Base-by-base conservation (phyloP, 345 rosid genomes). In the Syzygium jambos region DNA sequence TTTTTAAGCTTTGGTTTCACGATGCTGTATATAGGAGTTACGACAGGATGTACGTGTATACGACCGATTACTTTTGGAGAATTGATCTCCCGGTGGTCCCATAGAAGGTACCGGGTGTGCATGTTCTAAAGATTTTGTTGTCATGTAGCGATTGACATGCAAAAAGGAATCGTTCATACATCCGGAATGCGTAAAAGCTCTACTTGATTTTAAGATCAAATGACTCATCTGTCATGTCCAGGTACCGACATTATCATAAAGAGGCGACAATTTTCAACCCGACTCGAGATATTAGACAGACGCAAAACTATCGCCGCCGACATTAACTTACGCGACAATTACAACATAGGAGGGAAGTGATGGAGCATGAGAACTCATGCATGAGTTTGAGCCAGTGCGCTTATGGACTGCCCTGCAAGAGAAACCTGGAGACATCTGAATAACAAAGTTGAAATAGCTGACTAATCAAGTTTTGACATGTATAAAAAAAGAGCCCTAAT, bases 1-100 rank as follows among this genome's bases (percentile, higher is more conserved):
- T 63, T 29, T 4, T 2, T 0, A 0, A 61, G 9, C 0, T 61
- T n/a, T 27, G 73, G 9, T n/a, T 8, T 61, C 34, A 14, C 6
- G 34, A 30, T 19, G 6, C 68, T 61, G 13, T 27, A 13, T 3
- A 6, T 14, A 63, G 19, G 43, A 16, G 46, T 16, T 9, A 4
- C 23, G 5, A 17, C 10, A 4, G 5, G 9, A 34, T 9, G 2
- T 2, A 17, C 11, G 22, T 16, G 46, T 30, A 2, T 0, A 68
- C 23, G 4, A 68, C 23, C 2, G 1, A 34, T 17, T 17, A 0
- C 23, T 3, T 17, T 17, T 10, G 3, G 25, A 34, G 7, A 68
- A 68, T 34, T 25, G 10, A 68, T 34, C 13, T 68, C 78, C 78
- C 22, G 6, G 23, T 17, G 46, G 10, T 17, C 78, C 78, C 12